A percentile compares a stretch with the other conserved stretches of the same genome.
These are phyloP conservation scores for Picea glauca DNA, from an alignment of 75 land plant species.

Conservation along the genomic window DNA sequence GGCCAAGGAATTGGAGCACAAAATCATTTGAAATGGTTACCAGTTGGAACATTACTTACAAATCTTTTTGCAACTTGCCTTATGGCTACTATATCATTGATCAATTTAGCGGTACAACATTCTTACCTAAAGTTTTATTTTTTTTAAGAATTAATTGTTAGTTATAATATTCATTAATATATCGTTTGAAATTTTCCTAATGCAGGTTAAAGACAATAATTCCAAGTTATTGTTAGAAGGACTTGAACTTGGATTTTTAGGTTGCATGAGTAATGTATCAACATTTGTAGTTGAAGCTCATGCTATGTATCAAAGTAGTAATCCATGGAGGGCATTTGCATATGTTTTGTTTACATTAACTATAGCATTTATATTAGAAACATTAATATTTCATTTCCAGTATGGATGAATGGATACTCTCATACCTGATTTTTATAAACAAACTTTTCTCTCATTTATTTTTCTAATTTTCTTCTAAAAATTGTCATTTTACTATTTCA, in stretches of 20 bases:
- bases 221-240: constrained; percentile 37
- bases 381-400: constrained; percentile 52
- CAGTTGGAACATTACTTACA: constrained; percentile 71
- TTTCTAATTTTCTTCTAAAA: too few species aligned
- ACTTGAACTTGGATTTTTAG: constrained; percentile 73
- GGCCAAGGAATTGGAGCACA: constrained; percentile 62
- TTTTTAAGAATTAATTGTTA: neutral
- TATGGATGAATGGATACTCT: constrained; percentile 32
- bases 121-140: neutral
- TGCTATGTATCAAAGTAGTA: constrained; percentile 47
- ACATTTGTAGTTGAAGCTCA: constrained; percentile 81
- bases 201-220: constrained; percentile 49
- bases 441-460: too few species aligned
- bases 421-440: neutral
- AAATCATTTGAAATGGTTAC: constrained; percentile 64
- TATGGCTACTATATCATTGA: constrained; percentile 52
- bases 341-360: constrained; percentile 42
- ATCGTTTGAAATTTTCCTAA: neutral
- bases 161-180: neutral
- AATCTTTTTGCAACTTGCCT: constrained; percentile 68
- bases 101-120: constrained; percentile 37
- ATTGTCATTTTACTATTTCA: too few species aligned
- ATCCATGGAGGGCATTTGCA: constrained; percentile 60
- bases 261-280: constrained; percentile 93
- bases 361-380: constrained; percentile 45